phyloP scores from a whole-genome alignment of 495 filamentous ascomycete genomes.

The Platismatia glauca region DNA sequence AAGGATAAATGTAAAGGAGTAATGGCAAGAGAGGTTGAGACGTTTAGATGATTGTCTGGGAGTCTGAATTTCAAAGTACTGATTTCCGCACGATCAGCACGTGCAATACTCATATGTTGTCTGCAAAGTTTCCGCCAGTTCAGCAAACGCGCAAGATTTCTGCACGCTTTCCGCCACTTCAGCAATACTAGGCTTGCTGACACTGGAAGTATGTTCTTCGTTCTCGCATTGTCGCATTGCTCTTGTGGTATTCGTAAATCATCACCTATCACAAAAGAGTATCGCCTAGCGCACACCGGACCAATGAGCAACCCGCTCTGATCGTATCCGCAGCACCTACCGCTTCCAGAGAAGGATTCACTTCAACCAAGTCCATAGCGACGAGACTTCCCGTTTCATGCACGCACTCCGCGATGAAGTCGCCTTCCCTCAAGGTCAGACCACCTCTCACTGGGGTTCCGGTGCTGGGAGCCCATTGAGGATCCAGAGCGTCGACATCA shows the following conservation, averaged over 20 bases:
- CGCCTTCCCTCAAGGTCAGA: conserved; percentile 87
- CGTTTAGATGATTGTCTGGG: no score
- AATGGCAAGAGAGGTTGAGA: no score
- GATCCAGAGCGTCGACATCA: conserved; percentile 94
- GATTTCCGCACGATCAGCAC: no score
- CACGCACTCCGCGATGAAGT: conserved; percentile 95
- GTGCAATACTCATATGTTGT: no score
- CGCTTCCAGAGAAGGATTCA: conserved; percentile 78
- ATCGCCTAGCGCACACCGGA: conserved; percentile 87
- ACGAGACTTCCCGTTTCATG: conserved; percentile 86
- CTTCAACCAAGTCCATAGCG: conserved; percentile 91
- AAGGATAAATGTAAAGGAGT: no score
- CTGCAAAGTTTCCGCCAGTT: no score
- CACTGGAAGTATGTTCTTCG: not conserved
- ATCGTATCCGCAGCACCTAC: conserved; percentile 81
- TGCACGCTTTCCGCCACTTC: no score
- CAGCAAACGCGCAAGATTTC: no score
- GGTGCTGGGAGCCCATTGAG: conserved; percentile 90
- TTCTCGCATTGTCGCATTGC: not conserved
- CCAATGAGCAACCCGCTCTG: conserved; percentile 77
- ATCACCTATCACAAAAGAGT: conserved; percentile 54
- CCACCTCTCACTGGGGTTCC: conserved; percentile 95
- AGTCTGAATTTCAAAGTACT: no score
- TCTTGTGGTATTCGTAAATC: not conserved
- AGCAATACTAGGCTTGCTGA: no score